These are phyloP conservation scores for Vaccinium myrtillus DNA, from an alignment of 148 eudicot genomes.

Conservation along the genomic window DNA sequence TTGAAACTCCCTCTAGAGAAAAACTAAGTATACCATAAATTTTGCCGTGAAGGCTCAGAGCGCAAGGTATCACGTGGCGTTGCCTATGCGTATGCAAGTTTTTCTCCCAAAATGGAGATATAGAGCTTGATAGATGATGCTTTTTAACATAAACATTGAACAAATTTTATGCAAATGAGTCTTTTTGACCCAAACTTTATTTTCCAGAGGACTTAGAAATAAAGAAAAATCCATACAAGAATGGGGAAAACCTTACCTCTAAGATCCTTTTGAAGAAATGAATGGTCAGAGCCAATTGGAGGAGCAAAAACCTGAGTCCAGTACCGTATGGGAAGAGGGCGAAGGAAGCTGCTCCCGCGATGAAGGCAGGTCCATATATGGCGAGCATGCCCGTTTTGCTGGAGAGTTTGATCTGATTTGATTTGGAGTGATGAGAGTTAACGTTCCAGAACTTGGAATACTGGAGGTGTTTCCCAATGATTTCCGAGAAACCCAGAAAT, in stretches of 20 bases:
- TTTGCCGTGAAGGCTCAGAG: too few species aligned
- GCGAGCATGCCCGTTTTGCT: slow-evolving; percentile 29
- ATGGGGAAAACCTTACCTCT: slow-evolving; percentile 20
- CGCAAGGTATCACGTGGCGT: too few species aligned
- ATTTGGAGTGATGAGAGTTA: neutral
- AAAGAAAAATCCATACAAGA: neutral
- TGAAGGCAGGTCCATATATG: slow-evolving; percentile 21
- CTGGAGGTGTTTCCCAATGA: slow-evolving; percentile 32
- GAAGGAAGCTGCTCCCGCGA: slow-evolving; percentile 21
- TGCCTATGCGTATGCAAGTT: too few species aligned
- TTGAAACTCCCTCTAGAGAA: too few species aligned
- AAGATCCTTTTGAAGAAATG: slow-evolving; percentile 33
- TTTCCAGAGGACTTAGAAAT: neutral
- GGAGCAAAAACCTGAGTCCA: slow-evolving; percentile 21
- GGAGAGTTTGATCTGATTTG: slow-evolving; percentile 18
- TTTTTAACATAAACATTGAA: too few species aligned
- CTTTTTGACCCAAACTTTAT: too few species aligned
- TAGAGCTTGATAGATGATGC: too few species aligned
- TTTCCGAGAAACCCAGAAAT: slow-evolving; percentile 24
- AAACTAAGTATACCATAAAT: too few species aligned
- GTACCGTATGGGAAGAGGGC: slow-evolving; percentile 10
- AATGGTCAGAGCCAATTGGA: slow-evolving; percentile 16
- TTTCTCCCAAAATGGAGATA: too few species aligned
- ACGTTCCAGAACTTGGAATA: slow-evolving; percentile 34
- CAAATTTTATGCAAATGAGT: too few species aligned